These are phyloP conservation scores for Karstenula rhodostoma DNA, from an alignment of 2,329 filamentous ascomycete species.

Conservation along the genomic window DNA sequence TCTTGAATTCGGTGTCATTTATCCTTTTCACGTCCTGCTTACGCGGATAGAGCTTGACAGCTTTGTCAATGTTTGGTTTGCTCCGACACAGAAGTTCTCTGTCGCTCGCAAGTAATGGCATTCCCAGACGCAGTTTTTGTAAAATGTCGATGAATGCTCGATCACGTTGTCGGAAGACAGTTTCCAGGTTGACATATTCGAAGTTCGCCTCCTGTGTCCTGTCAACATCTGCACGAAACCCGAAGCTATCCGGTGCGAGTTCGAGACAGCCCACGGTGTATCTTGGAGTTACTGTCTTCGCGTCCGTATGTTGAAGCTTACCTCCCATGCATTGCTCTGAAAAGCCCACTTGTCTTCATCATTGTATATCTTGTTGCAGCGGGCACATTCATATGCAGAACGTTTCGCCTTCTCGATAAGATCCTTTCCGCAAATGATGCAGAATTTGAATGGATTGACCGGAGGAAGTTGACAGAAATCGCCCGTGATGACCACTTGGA, in stretches of 20 bases:
- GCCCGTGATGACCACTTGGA: constrained; percentile 65
- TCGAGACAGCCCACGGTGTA: background rate
- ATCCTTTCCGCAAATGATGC: constrained; percentile 58
- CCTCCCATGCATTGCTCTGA: constrained; percentile 61
- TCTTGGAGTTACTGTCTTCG: background rate
- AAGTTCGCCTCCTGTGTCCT: constrained; percentile 57
- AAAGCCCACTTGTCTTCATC: constrained; percentile 70
- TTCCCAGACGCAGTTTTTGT: constrained; percentile 62
- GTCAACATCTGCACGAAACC: background rate
- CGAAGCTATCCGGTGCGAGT: background rate
- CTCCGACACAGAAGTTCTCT: constrained; percentile 57
- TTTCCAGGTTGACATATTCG: constrained; percentile 59
- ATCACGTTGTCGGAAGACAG: constrained; percentile 67
- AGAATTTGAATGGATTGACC: constrained; percentile 64
- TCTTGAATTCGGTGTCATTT: constrained; percentile 46
- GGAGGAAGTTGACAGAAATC: constrained; percentile 63
- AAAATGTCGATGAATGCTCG: constrained; percentile 63
- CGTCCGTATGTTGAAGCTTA: background rate
- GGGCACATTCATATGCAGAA: constrained; percentile 27
- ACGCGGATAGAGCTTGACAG: constrained; percentile 57
- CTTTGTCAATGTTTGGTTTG: constrained; percentile 50
- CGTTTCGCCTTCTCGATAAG: constrained; percentile 26
- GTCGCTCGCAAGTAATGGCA: constrained; percentile 49
- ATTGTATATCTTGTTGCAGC: constrained; percentile 47
- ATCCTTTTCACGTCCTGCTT: constrained; percentile 43